Conservation (phyloP, 768 basidiomycete genomes). For the Tulasnella calospora region DNA sequence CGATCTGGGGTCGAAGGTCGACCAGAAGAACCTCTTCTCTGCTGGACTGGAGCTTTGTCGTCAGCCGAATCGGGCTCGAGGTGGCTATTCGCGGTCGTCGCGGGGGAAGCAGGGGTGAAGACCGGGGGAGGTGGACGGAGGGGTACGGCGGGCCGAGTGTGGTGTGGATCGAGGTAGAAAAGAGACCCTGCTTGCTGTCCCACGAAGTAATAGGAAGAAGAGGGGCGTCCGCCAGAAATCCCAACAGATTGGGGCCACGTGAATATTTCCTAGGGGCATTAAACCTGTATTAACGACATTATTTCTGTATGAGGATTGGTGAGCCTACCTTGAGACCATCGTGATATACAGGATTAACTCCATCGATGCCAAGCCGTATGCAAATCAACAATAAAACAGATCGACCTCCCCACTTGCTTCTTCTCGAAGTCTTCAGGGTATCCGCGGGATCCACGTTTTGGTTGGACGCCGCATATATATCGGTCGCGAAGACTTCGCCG, state of each 20-base stretch:
- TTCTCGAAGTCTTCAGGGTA: not conserved
- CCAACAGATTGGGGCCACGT: slow-evolving; percentile 94
- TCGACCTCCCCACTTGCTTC: slow-evolving; percentile 63
- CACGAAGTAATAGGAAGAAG: slow-evolving; percentile 98
- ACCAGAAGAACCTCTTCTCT: not conserved
- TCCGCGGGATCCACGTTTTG: not conserved
- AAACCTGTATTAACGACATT: slow-evolving; percentile 5
- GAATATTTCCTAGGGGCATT: slow-evolving; percentile 61
- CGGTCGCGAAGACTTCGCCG: slow-evolving; percentile 73
- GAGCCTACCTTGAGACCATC: slow-evolving; percentile 66
- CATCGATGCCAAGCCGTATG: slow-evolving; percentile 80
- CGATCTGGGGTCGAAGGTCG: slow-evolving; percentile 12
- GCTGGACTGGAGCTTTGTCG: not conserved
- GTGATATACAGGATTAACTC: slow-evolving; percentile 93
- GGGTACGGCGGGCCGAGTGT: slow-evolving; percentile 71
- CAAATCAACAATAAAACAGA: slow-evolving; percentile 85
- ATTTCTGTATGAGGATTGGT: not conserved
- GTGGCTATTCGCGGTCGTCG: slow-evolving; percentile 17
- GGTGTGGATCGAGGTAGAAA: slow-evolving; percentile 76
- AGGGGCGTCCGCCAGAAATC: slow-evolving; percentile 92
- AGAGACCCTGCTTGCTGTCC: slow-evolving; percentile 85
- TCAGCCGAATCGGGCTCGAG: slow-evolving; percentile 13
- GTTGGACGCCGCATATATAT: slow-evolving; percentile 74
- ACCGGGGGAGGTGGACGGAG: slow-evolving; percentile 49
- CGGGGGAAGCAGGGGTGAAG: slow-evolving; percentile 13